Conservation (phyloP, 129 eudicot genomes). For the Centella asiatica region DNA sequence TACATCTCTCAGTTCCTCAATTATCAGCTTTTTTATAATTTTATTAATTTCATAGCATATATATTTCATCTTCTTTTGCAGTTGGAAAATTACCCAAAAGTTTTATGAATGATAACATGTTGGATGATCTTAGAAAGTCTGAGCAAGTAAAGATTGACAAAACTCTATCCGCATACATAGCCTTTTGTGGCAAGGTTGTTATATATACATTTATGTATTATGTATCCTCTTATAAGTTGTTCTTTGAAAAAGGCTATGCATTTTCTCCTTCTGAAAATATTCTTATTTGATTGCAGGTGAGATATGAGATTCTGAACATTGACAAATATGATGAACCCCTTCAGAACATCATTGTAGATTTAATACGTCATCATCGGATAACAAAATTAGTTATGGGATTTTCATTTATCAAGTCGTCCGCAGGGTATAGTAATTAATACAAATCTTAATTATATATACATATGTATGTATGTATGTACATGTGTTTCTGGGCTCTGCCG, state of each 20-base stretch:
- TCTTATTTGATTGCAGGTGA: constrained; percentile 34
- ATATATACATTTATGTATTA: not conserved
- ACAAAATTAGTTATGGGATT: constrained; percentile 66
- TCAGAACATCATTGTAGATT: constrained; percentile 36
- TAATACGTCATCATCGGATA: constrained; percentile 34
- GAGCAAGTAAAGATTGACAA: constrained; percentile 54
- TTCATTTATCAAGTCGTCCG: constrained; percentile 44
- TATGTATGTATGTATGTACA: too few relatives aligned
- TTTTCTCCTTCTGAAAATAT: not conserved
- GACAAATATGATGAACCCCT: constrained; percentile 47
- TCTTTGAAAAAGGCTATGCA: too few relatives aligned
- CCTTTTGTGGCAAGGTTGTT: constrained; percentile 70
- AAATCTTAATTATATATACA: too few relatives aligned
- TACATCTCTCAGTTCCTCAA: constrained; percentile 1
- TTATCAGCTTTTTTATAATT: not conserved
- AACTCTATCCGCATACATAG: constrained; percentile 40
- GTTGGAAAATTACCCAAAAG: constrained; percentile 72
- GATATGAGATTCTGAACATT: constrained; percentile 48
- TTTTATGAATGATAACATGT: constrained; percentile 52
- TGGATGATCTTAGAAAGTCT: constrained; percentile 34
- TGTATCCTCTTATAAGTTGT: not conserved
- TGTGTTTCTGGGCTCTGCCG: too few relatives aligned
- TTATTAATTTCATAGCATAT: not conserved
- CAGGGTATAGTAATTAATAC: too few relatives aligned
- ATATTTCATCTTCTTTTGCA: constrained; percentile 16